Percentiles rank a stretch among this genome's conserved stretches.
Conservation (phyloP, 108 stramenopile genomes). For the Fragilaria crotonensis region DNA sequence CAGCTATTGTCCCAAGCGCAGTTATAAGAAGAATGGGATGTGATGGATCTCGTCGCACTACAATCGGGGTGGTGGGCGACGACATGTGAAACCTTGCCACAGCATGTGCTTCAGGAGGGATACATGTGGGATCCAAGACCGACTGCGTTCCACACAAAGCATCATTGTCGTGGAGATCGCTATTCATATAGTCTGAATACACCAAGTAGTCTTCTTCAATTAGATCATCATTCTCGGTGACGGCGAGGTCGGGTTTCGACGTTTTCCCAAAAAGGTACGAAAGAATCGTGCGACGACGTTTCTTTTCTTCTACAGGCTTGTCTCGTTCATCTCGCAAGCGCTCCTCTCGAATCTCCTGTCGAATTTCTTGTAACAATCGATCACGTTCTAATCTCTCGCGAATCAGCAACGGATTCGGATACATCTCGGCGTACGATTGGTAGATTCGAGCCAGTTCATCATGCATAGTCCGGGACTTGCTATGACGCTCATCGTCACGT, state of each 20-base stretch:
- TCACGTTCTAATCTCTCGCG: constrained; percentile 31
- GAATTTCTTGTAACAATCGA: constrained; percentile 28
- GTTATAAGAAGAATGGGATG: constrained; percentile 10
- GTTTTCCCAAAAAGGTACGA: constrained; percentile 7
- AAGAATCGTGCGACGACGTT: background rate
- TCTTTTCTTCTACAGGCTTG: background rate
- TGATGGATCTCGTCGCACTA: constrained; percentile 15
- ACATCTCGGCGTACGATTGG: constrained; percentile 34
- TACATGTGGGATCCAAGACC: constrained; percentile 29
- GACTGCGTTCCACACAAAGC: constrained; percentile 24
- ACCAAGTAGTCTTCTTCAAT: constrained; percentile 7
- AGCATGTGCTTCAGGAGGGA: constrained; percentile 42
- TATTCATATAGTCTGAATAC: constrained; percentile 14
- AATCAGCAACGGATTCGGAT: constrained; percentile 38
- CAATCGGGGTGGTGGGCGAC: constrained; percentile 23
- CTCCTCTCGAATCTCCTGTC: constrained; percentile 8
- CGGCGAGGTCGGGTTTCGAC: background rate
- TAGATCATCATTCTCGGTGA: background rate
- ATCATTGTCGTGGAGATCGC: constrained; percentile 13
- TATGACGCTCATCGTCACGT: background rate
- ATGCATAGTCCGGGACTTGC: too few species aligned
- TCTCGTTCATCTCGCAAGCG: constrained; percentile 4
- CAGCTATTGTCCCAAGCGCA: constrained; percentile 37
- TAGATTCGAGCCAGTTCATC: constrained; percentile 18
- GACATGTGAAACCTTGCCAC: constrained; percentile 42